A percentile compares a stretch with the other conserved stretches of the same genome.
Conservation (phyloP, 1,139 yeast genomes). For the Suhomyces ambrosiae region DNA sequence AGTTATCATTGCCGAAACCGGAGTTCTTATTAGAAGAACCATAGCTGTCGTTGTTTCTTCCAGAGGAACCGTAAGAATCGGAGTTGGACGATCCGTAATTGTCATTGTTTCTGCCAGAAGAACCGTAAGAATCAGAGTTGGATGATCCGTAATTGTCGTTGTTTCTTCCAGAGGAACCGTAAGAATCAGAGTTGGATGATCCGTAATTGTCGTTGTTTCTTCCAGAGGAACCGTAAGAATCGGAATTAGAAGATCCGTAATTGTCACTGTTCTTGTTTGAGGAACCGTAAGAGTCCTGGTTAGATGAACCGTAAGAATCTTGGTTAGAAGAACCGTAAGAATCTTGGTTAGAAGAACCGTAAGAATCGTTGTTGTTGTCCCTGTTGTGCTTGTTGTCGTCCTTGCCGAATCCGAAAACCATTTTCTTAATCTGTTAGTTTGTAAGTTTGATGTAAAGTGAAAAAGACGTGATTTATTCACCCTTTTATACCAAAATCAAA, state of each 20-base stretch:
- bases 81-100: constrained; percentile 14
- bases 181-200: constrained; percentile 16
- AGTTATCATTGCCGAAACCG: constrained; percentile 10
- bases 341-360: constrained; percentile 16
- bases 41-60: constrained; percentile 12
- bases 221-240: constrained; percentile 18
- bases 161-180: constrained; percentile 16
- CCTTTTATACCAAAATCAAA: constrained; percentile 5
- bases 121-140: constrained; percentile 15
- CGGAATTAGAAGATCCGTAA: constrained; percentile 14
- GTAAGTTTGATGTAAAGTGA: no score
- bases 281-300: constrained; percentile 13
- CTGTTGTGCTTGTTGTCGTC: constrained; percentile 18
- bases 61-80: constrained; percentile 14
- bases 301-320: constrained; percentile 20
- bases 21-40: constrained; percentile 17
- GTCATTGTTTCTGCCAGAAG: constrained; percentile 10
- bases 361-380: constrained; percentile 15
- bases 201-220: constrained; percentile 19
- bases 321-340: constrained; percentile 17
- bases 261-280: constrained; percentile 10
- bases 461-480: no score
- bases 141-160: constrained; percentile 14
- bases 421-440: constrained; percentile 8
- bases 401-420: constrained; percentile 25